A percentile compares a stretch with the other conserved stretches of the same genome.
These are phyloP conservation scores for Paraleonurus japonicus DNA, from an alignment of 257 asterid genomes.

Conservation along the genomic window DNA sequence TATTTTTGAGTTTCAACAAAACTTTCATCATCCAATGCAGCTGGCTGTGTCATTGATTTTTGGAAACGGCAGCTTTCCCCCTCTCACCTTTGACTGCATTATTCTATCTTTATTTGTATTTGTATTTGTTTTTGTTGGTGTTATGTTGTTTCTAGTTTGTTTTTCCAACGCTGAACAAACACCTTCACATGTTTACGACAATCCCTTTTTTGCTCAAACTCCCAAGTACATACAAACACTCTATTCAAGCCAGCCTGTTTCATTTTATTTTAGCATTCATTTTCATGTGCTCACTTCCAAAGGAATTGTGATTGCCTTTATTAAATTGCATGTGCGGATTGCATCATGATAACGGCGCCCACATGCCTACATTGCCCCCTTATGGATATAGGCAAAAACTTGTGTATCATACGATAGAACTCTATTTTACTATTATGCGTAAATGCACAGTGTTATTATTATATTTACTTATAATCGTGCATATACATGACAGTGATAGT, in stretches of 20 bases:
- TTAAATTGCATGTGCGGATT: constrained; percentile 7
- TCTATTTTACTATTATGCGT: too few relatives aligned
- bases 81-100: constrained; percentile 23
- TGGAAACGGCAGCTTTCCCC: background rate
- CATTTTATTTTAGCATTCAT: background rate
- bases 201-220: constrained; percentile 21
- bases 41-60: too few relatives aligned
- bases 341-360: constrained; percentile 3
- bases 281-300: constrained; percentile 11
- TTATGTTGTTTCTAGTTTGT: background rate
- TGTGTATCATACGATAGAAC: too few relatives aligned
- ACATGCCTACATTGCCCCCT: constrained; percentile 26
- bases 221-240: constrained; percentile 24
- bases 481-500: too few relatives aligned
- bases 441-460: too few relatives aligned
- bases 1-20: too few relatives aligned
- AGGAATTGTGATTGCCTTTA: background rate
- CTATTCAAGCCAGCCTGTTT: constrained; percentile 26
- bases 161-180: constrained; percentile 27
- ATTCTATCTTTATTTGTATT: background rate
- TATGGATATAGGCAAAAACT: too few relatives aligned
- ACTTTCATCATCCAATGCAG: too few relatives aligned
- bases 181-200: constrained; percentile 30
- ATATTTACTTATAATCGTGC: too few relatives aligned
- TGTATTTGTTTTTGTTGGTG: background rate